Evolutionary conservation across 176 grass and related monocot species (phyloP), one percentile per base, ranked within the genome.

Genomic region (Paspalum notatum): DNA sequence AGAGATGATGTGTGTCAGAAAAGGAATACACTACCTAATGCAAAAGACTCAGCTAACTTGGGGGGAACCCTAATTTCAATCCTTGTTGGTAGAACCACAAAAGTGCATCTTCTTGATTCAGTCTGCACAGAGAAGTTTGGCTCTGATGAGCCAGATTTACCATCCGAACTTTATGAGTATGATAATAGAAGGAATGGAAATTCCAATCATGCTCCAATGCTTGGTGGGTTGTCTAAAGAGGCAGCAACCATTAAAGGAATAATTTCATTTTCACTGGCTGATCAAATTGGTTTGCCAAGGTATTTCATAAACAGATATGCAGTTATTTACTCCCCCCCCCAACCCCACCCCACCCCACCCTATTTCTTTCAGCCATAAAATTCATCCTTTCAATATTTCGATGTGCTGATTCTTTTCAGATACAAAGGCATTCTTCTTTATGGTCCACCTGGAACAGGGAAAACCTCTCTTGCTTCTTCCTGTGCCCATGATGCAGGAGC

Each of bases 381-480:
- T 75, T 69, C 16, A 25, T 82, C 72, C 14, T 56, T 60, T 78
- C 39, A 69, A 68, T 62, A 47, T 72, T 50, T 41, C 27, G 66
- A 82, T 68, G 56, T 62, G 12, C 25, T 91, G 45, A 72, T 80
- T 51, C 20, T 76, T 42, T 86, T 63, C 59, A 97, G 95, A 86
- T 97, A 94, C 80, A 98, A 89, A 92, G 95, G 95, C 39, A 55
- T 98, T 76, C 91, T 98, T 80, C 87, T 98, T 81, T 80, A 92
- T 78, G 95, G 95, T 60, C 92, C 95, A 63, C 90, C 95, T 90
- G 95, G 95, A 80, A 98, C 95, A 85, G 95, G 95, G 75, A 95
- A 98, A 82, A 98, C 92, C 75, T 95, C 90, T 78, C 85, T 98
- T 54, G 92, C 90, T 83, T 83, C 68, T 86, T 82, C 64, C 42